Evolutionary conservation across 768 basidiomycete genomes (phyloP).

Genomic region (Clathrus columnatus): DNA sequence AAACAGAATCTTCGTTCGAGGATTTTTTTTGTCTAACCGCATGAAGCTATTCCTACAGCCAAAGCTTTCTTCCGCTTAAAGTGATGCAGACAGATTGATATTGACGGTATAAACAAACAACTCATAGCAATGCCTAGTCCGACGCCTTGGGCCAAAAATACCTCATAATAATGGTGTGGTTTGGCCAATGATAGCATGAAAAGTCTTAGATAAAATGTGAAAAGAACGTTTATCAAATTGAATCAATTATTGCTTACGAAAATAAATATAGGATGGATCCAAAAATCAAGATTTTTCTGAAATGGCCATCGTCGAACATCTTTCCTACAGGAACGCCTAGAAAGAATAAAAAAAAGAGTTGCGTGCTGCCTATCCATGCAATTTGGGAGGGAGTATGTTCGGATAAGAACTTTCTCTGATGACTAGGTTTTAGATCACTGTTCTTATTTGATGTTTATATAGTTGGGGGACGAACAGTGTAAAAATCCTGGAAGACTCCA

Average conservation of each 20-base stretch:
- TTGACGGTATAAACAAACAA: slow-evolving; percentile 35
- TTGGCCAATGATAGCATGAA: slow-evolving; percentile 35
- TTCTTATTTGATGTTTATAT: slow-evolving; percentile 2
- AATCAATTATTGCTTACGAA: too few relatives aligned
- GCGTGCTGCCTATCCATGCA: slow-evolving; percentile 25
- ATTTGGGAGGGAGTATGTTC: slow-evolving; percentile 20
- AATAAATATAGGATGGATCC: background rate
- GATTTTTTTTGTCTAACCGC: slow-evolving; percentile 31
- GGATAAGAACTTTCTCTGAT: slow-evolving; percentile 15
- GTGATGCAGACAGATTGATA: slow-evolving; percentile 40
- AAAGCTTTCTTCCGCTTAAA: slow-evolving; percentile 33
- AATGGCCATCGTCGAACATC: slow-evolving; percentile 26
- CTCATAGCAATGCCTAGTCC: slow-evolving; percentile 34
- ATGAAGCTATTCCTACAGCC: slow-evolving; percentile 38
- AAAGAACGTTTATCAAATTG: too few relatives aligned
- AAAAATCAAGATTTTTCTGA: slow-evolving; percentile 10
- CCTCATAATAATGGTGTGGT: slow-evolving; percentile 29
- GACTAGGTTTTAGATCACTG: slow-evolving; percentile 12
- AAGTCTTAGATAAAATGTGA: slow-evolving; percentile 6
- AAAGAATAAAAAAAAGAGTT: slow-evolving; percentile 25
- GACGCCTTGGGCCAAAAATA: slow-evolving; percentile 40
- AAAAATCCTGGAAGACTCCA: slow-evolving; percentile 17
- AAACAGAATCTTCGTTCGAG: too few relatives aligned
- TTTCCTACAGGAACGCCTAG: slow-evolving; percentile 22
- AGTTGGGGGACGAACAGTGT: background rate